Conservation (phyloP, 1,139 yeast genomes). For the Candida glucosophila region DNA sequence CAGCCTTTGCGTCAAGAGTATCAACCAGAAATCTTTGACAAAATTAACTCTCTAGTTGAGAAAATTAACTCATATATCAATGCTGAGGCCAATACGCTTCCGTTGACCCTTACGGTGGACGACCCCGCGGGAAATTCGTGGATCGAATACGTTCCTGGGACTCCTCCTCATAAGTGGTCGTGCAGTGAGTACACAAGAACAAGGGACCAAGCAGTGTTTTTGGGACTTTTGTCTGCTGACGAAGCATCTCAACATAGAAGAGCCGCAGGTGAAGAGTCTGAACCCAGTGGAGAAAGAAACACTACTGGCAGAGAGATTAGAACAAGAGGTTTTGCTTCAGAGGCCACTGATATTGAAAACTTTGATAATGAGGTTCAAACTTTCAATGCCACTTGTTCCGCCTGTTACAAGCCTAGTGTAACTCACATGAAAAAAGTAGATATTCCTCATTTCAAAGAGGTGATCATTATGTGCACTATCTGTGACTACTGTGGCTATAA, state of each 20-base stretch:
- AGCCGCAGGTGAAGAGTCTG: conserved; percentile 19
- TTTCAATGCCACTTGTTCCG: conserved; percentile 86
- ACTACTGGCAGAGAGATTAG: no score
- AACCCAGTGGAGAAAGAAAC: conserved; percentile 18
- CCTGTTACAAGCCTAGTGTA: conserved; percentile 72
- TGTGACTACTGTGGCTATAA: conserved; percentile 94
- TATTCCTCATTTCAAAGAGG: conserved; percentile 97
- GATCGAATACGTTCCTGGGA: conserved; percentile 87
- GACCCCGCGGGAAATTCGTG: conserved; percentile 98
- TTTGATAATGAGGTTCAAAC: conserved; percentile 85
- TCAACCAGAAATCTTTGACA: conserved; percentile 69
- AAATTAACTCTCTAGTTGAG: conserved; percentile 61
- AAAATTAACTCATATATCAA: conserved; percentile 51
- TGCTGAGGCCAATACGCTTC: conserved; percentile 62
- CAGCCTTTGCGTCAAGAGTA: conserved; percentile 67
- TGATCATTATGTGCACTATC: conserved; percentile 88
- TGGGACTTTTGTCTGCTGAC: conserved; percentile 82
- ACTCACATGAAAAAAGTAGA: conserved; percentile 96
- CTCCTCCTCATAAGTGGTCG: conserved; percentile 86
- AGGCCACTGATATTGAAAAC: conserved; percentile 76
- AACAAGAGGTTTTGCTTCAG: conserved; percentile 52
- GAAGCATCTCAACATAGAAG: conserved; percentile 53
- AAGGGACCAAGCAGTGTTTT: conserved; percentile 77
- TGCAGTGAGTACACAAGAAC: conserved; percentile 76
- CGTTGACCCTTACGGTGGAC: conserved; percentile 72